A percentile compares a stretch with the other conserved stretches of the same genome.
Evolutionary conservation across 106 monocot genomes (phyloP).

Genomic region (Dendrobium chrysotoxum): DNA sequence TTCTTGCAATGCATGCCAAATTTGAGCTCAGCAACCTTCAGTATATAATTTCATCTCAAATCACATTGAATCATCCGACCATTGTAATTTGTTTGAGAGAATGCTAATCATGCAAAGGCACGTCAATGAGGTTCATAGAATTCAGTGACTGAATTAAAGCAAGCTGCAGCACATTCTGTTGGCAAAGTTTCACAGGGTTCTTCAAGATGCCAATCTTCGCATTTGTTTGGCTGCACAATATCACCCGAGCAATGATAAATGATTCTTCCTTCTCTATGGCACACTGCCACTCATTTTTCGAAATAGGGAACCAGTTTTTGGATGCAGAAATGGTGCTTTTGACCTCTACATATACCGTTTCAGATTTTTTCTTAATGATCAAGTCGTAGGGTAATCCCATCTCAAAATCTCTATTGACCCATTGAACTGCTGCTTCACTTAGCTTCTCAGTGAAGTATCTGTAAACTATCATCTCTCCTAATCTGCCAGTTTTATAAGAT

Average conservation of each 20-base stretch:
- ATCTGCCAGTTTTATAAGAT: slow-evolving; percentile 28
- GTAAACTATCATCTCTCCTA: slow-evolving; percentile 39
- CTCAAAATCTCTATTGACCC: slow-evolving; percentile 40
- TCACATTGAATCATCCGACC: neutral
- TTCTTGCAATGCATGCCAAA: no score
- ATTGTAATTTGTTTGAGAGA: no score
- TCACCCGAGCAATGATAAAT: slow-evolving; percentile 36
- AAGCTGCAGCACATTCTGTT: slow-evolving; percentile 30
- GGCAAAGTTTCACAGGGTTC: slow-evolving; percentile 43
- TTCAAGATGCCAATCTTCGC: slow-evolving; percentile 27
- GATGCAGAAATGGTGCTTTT: slow-evolving; percentile 40
- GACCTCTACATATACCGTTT: slow-evolving; percentile 32
- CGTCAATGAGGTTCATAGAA: neutral
- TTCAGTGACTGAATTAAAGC: slow-evolving; percentile 22
- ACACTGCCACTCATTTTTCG: slow-evolving; percentile 41
- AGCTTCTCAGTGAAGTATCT: slow-evolving; percentile 37
- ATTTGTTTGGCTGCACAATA: slow-evolving; percentile 11
- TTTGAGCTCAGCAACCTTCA: no score
- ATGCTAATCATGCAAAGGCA: no score
- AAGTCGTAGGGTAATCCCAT: slow-evolving; percentile 54
- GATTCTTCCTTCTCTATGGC: slow-evolving; percentile 41
- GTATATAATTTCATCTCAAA: neutral
- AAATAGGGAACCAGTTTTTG: slow-evolving; percentile 46
- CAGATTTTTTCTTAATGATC: slow-evolving; percentile 19
- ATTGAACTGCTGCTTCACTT: slow-evolving; percentile 19